Percentiles rank a stretch among this genome's conserved stretches.
Conservation (phyloP, 2,329 filamentous ascomycete genomes). For the Hypoxylon rubiginosum region DNA sequence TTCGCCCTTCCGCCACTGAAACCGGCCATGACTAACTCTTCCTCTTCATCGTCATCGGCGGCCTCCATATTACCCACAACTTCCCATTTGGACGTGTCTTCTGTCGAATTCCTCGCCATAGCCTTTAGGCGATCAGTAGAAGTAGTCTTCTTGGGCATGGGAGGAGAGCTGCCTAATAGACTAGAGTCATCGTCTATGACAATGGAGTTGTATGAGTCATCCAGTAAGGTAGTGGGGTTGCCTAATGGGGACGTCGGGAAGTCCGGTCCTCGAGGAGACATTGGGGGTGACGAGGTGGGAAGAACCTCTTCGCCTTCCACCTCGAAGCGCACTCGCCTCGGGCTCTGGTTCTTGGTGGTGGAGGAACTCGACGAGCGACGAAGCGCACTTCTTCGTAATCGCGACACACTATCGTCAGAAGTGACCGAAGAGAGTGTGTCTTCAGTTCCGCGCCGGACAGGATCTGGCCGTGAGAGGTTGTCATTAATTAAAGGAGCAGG, state of each 20-base stretch:
- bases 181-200: conserved; percentile 53
- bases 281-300: conserved; percentile 68
- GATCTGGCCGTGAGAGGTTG: conserved; percentile 51
- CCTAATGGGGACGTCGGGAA: conserved; percentile 53
- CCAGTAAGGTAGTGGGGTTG: conserved; percentile 43
- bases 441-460: conserved; percentile 59
- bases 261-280: conserved; percentile 46
- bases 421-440: conserved; percentile 64
- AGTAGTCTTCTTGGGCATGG: conserved; percentile 66
- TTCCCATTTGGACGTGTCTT: conserved; percentile 66
- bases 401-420: conserved; percentile 67
- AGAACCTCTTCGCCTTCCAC: conserved; percentile 72
- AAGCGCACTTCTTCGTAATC: conserved; percentile 67
- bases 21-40: conserved; percentile 49
- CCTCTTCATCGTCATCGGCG: conserved; percentile 50
- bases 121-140: conserved; percentile 68
- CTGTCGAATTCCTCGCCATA: conserved; percentile 65
- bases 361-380: conserved; percentile 68
- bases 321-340: conserved; percentile 73
- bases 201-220: conserved; percentile 44
- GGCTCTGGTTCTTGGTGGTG: conserved; percentile 64
- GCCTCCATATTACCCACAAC: conserved; percentile 55
- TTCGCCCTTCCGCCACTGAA: conserved; percentile 34
- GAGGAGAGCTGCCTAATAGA: conserved; percentile 52
- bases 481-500: conserved; percentile 35